phyloP scores from a whole-genome alignment of 495 filamentous ascomycete species.

The Evernia prunastri region DNA sequence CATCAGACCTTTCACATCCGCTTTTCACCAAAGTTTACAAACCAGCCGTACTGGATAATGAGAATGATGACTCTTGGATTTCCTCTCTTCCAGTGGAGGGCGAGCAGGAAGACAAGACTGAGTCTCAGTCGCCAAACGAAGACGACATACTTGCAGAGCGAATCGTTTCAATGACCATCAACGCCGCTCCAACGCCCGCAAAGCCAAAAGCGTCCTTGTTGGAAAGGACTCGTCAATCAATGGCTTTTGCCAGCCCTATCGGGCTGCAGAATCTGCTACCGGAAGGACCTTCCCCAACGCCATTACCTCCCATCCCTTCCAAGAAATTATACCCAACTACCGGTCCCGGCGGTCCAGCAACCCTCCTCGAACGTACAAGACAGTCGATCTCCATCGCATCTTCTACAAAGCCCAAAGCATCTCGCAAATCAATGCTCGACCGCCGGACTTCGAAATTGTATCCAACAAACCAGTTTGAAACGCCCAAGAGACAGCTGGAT shows the following conservation, averaged over 20 bases:
- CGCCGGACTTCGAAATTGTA: conserved; percentile 48
- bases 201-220: conserved; percentile 35
- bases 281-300: conserved; percentile 18
- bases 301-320: conserved; percentile 12
- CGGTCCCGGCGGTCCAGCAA: conserved; percentile 33
- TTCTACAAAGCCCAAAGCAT: conserved; percentile 26
- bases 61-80: not conserved
- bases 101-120: not conserved
- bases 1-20: not conserved
- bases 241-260: conserved; percentile 29
- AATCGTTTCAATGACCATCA: conserved; percentile 33
- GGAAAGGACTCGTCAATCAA: conserved; percentile 41
- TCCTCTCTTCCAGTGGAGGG: not conserved
- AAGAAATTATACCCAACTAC: conserved; percentile 19
- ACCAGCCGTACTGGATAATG: not conserved
- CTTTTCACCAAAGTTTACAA: too few relatives aligned
- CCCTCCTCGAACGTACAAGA: conserved; percentile 68
- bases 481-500: conserved; percentile 42
- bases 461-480: conserved; percentile 57
- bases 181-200: conserved; percentile 34
- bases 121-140: conserved; percentile 4
- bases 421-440: conserved; percentile 36
- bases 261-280: conserved; percentile 12
- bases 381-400: conserved; percentile 65
- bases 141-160: conserved; percentile 30